Evolutionary conservation across 2,329 filamentous ascomycete genomes (phyloP).

Genomic region (Aspergillaceae sp.): DNA sequence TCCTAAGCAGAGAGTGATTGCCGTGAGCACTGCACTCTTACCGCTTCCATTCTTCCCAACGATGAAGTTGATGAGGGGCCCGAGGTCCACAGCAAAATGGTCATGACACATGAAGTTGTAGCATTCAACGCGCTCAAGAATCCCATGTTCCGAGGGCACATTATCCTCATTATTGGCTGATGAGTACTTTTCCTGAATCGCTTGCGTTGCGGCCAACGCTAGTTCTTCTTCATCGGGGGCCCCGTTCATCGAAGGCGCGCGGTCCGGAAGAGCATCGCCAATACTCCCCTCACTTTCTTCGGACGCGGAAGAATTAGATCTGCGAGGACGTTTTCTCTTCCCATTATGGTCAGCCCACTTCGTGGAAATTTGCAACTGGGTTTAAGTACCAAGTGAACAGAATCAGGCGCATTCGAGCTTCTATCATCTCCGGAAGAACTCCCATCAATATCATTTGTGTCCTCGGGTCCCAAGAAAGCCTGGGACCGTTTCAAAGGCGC

Average conservation of each 20-base stretch:
- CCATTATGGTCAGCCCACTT: constrained; percentile 7
- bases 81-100: constrained; percentile 71
- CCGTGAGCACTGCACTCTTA: constrained; percentile 91
- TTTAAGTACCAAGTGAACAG: constrained; percentile 22
- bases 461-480: constrained; percentile 20
- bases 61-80: constrained; percentile 94
- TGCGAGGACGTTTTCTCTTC: constrained; percentile 37
- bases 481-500: constrained; percentile 36
- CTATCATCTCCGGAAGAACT: constrained; percentile 16
- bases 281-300: constrained; percentile 11
- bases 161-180: constrained; percentile 54
- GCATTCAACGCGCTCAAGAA: constrained; percentile 79
- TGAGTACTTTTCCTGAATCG: constrained; percentile 45
- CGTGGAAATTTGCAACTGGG: constrained; percentile 3
- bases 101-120: constrained; percentile 96
- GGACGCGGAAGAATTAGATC: constrained; percentile 19
- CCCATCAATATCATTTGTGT: constrained; percentile 18
- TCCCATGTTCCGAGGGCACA: constrained; percentile 68
- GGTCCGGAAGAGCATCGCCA: constrained; percentile 12
- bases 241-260: constrained; percentile 10
- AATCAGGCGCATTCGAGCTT: constrained; percentile 11
- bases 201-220: constrained; percentile 57
- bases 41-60: constrained; percentile 96
- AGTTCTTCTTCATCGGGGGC: constrained; percentile 26
- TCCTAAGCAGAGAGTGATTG: constrained; percentile 86